Evolutionary conservation across 2,329 filamentous ascomycete species (phyloP).

Genomic region (Massarina eburnea): DNA sequence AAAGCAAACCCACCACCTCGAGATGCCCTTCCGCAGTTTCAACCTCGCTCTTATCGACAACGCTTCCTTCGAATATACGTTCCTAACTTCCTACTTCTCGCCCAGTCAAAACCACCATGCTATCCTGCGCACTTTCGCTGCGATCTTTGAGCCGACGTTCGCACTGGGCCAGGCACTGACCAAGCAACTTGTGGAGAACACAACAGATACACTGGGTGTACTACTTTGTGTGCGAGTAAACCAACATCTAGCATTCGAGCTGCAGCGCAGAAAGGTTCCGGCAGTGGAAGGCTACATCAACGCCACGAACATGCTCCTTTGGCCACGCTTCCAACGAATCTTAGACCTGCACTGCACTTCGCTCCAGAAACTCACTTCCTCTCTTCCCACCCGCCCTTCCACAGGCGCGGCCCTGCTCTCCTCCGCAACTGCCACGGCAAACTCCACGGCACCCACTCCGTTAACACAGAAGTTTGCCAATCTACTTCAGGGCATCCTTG

Average conservation of each 20-base stretch:
- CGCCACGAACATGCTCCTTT: slow-evolving; percentile 90
- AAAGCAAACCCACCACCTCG: slow-evolving; percentile 79
- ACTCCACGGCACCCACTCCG: slow-evolving; percentile 82
- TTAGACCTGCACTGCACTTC: slow-evolving; percentile 94
- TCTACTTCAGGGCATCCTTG: slow-evolving; percentile 80
- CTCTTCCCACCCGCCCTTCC: slow-evolving; percentile 41
- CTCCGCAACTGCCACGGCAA: slow-evolving; percentile 49
- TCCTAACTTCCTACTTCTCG: slow-evolving; percentile 86
- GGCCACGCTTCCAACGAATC: slow-evolving; percentile 91
- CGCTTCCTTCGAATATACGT: slow-evolving; percentile 90
- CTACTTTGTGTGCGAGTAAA: slow-evolving; percentile 91
- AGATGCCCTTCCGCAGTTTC: slow-evolving; percentile 90
- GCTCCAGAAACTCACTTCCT: slow-evolving; percentile 61
- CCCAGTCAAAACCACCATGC: slow-evolving; percentile 72
- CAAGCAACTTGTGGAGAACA: slow-evolving; percentile 72
- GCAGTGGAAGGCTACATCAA: slow-evolving; percentile 91
- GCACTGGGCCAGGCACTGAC: slow-evolving; percentile 77
- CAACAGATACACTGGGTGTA: slow-evolving; percentile 81
- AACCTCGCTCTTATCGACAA: slow-evolving; percentile 94
- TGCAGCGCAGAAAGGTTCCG: slow-evolving; percentile 88
- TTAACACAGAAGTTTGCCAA: slow-evolving; percentile 95
- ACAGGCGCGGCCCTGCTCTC: slow-evolving; percentile 38
- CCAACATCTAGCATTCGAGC: slow-evolving; percentile 89
- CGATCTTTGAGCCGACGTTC: slow-evolving; percentile 89
- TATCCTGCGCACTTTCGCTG: slow-evolving; percentile 79